Evolutionary conservation across 345 rosid species (phyloP).

Genomic region (Syzygium aromaticum): DNA sequence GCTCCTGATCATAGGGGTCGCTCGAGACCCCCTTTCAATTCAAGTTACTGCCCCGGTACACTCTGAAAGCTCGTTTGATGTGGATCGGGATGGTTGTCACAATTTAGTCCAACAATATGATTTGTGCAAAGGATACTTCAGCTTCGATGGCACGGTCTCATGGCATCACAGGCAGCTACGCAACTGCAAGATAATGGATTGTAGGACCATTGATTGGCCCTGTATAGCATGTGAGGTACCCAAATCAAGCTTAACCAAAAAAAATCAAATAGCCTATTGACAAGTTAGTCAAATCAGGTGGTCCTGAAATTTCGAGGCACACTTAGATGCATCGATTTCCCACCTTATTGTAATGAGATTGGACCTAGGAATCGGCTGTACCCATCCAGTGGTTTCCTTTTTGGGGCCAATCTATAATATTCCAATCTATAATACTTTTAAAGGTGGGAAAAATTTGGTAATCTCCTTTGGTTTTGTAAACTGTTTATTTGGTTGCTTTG

Average conservation of each 20-base stretch:
- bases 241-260: neutral
- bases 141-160: neutral
- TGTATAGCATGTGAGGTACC: neutral
- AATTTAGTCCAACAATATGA: neutral
- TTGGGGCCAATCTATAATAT: neutral
- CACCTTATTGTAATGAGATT: neutral
- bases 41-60: rapidly evolving
- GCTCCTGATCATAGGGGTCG: rapidly evolving
- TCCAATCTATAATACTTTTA: neutral
- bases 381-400: neutral
- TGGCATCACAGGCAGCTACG: neutral
- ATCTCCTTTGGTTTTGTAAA: neutral
- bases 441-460: neutral
- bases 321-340: neutral
- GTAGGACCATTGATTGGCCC: neutral
- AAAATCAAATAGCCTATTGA: neutral
- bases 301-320: neutral
- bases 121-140: neutral
- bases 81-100: neutral
- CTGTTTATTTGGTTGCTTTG: neutral
- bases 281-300: neutral
- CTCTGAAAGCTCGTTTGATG: neutral
- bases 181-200: neutral
- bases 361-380: neutral
- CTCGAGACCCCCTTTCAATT: neutral